A percentile compares a stretch with the other conserved stretches of the same genome.
Evolutionary conservation across 2,329 filamentous ascomycete species (phyloP).

Genomic region (Aspergillus sp.): DNA sequence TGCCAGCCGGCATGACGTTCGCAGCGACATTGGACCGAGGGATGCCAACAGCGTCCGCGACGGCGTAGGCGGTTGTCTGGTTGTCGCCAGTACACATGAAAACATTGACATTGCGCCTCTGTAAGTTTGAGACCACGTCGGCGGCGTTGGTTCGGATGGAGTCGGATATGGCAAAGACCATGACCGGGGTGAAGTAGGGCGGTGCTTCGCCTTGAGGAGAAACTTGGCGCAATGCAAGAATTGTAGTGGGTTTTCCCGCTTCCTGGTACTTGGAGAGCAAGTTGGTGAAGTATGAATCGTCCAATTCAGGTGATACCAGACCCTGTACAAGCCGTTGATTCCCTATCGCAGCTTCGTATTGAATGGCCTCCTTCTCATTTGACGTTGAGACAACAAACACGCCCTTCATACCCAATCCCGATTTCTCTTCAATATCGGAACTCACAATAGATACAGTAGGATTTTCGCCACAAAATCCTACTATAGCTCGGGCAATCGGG

Average conservation of each 20-base stretch:
- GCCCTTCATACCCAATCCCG: slow-evolving; percentile 58
- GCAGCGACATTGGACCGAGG: slow-evolving; percentile 72
- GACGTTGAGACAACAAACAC: slow-evolving; percentile 39
- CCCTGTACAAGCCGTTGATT: slow-evolving; percentile 53
- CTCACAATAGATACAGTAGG: slow-evolving; percentile 24
- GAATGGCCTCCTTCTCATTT: slow-evolving; percentile 15
- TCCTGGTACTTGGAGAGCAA: slow-evolving; percentile 39
- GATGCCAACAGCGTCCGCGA: slow-evolving; percentile 75
- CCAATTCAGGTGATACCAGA: slow-evolving; percentile 26
- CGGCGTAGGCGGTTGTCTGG: slow-evolving; percentile 73
- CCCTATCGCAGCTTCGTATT: slow-evolving; percentile 53
- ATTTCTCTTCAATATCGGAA: slow-evolving; percentile 51
- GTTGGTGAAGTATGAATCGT: slow-evolving; percentile 33
- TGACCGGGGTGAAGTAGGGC: slow-evolving; percentile 48
- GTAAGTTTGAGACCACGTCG: slow-evolving; percentile 63
- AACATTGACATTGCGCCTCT: slow-evolving; percentile 65
- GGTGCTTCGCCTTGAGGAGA: slow-evolving; percentile 3
- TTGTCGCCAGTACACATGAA: slow-evolving; percentile 97
- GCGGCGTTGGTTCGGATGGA: slow-evolving; percentile 72
- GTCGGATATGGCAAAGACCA: slow-evolving; percentile 75
- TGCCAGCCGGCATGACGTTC: slow-evolving; percentile 80
- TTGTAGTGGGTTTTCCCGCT: slow-evolving; percentile 43
- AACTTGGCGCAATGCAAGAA: slow-evolving; percentile 39
- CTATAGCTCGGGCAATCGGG: slow-evolving; percentile 56
- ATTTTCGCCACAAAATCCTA: slow-evolving; percentile 45